A percentile compares a stretch with the other conserved stretches of the same genome.
Evolutionary conservation across 495 filamentous ascomycete genomes (phyloP).

Genomic region (Aspergillus mulundensis): DNA sequence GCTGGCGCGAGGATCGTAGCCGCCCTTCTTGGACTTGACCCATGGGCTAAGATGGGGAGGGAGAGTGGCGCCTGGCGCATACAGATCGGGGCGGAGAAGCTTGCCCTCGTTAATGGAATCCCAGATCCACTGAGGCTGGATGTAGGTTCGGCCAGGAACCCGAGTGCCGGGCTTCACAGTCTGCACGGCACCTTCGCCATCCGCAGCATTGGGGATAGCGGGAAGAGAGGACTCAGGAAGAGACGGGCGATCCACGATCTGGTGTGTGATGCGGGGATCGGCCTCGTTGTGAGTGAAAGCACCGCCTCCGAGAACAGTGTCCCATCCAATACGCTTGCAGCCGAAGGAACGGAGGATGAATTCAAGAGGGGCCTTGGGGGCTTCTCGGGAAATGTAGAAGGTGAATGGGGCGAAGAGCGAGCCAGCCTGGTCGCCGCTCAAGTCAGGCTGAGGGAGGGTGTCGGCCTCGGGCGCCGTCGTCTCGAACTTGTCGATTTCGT

Average conservation of each 20-base stretch:
- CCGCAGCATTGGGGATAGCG: constrained; percentile 50
- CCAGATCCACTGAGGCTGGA: constrained; percentile 99
- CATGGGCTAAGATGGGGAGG: constrained; percentile 95
- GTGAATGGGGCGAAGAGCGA: constrained; percentile 81
- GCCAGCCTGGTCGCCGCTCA: constrained; percentile 49
- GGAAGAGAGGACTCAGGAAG: constrained; percentile 60
- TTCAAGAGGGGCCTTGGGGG: constrained; percentile 83
- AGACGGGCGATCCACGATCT: constrained; percentile 86
- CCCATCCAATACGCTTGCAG: constrained; percentile 95
- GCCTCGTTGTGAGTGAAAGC: constrained; percentile 85
- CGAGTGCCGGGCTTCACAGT: constrained; percentile 53
- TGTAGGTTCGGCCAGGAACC: constrained; percentile 81
- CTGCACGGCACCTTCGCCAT: constrained; percentile 50
- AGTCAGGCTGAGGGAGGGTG: constrained; percentile 75
- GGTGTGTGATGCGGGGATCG: constrained; percentile 87
- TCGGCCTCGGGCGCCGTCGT: constrained; percentile 75
- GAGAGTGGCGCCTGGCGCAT: constrained; percentile 81
- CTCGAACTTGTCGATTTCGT: constrained; percentile 85
- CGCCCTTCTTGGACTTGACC: constrained; percentile 78
- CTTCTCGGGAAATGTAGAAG: constrained; percentile 91
- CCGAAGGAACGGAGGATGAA: constrained; percentile 93
- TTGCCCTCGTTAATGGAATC: constrained; percentile 88
- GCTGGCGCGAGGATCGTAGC: constrained; percentile 81
- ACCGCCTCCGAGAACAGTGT: constrained; percentile 80
- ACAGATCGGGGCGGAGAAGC: constrained; percentile 80